Conservation (phyloP, 169 alveolate genomes). For the Cyclospora cayetanensis region DNA sequence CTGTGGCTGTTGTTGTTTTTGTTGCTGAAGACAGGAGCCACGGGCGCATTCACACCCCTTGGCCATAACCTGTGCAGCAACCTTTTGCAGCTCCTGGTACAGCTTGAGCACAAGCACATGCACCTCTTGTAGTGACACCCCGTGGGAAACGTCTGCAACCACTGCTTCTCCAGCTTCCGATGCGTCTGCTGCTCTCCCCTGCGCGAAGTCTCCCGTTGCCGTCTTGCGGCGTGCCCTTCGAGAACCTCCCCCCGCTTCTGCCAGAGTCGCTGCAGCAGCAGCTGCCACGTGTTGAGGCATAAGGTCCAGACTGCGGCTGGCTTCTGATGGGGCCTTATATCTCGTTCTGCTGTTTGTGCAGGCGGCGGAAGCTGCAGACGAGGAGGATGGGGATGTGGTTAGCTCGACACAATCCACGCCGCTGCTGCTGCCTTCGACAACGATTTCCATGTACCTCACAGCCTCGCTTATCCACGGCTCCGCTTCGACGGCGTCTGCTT, state of each 20-base stretch:
- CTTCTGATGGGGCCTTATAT: not conserved
- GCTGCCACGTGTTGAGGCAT: not conserved
- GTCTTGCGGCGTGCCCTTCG: not conserved
- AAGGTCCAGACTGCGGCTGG: conserved; percentile 35
- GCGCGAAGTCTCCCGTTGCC: not conserved
- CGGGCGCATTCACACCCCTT: conserved; percentile 16
- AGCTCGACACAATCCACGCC: not conserved
- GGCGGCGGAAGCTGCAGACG: conserved; percentile 6
- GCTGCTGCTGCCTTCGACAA: conserved; percentile 44
- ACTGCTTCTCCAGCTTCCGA: conserved; percentile 23
- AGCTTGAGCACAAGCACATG: conserved; percentile 43
- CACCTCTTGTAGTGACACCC: not conserved
- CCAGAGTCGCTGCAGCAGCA: not conserved
- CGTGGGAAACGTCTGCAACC: not conserved
- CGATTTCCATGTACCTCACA: conserved; percentile 31
- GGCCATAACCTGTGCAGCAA: not conserved
- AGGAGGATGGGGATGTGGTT: not conserved
- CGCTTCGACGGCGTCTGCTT: not conserved
- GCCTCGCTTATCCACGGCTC: conserved; percentile 39
- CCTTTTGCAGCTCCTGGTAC: conserved; percentile 17
- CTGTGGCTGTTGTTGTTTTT: not conserved
- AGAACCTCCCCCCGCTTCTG: not conserved
- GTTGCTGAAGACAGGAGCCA: conserved; percentile 5
- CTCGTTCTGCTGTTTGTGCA: not conserved
- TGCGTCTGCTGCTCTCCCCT: not conserved